Percentiles rank a stretch among this genome's conserved stretches.
Conservation (phyloP, 768 basidiomycete genomes). For the Rhizopogon salebrosus region DNA sequence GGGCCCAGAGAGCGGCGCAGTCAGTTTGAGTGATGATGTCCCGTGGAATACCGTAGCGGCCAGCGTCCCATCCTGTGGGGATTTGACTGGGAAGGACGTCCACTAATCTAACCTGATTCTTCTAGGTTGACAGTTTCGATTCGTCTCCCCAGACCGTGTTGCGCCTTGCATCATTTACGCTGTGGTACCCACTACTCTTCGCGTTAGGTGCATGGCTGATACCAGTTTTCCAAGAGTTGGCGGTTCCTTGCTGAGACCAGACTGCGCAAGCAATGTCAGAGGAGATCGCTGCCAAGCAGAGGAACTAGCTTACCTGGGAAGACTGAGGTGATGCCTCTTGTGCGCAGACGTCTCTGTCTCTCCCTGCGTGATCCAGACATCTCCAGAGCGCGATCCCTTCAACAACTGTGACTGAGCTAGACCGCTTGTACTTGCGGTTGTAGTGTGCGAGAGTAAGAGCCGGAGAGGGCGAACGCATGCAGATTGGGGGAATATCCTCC, state of each 20-base stretch:
- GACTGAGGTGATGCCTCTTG: slow-evolving; percentile 60
- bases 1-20: slow-evolving; percentile 89
- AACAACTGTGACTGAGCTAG: slow-evolving; percentile 57
- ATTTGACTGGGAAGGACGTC: no score
- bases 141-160: slow-evolving; percentile 47
- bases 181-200: slow-evolving; percentile 34
- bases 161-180: slow-evolving; percentile 35
- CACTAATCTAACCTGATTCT: no score
- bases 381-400: slow-evolving; percentile 68
- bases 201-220: slow-evolving; percentile 44
- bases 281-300: background rate
- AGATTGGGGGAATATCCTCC: slow-evolving; percentile 53
- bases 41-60: slow-evolving; percentile 93
- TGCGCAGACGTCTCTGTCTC: slow-evolving; percentile 50
- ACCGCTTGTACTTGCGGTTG: slow-evolving; percentile 49
- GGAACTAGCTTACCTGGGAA: slow-evolving; percentile 49
- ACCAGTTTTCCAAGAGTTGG: slow-evolving; percentile 55
- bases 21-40: slow-evolving; percentile 96
- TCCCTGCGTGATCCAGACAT: slow-evolving; percentile 72
- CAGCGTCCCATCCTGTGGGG: slow-evolving; percentile 96
- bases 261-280: slow-evolving; percentile 29
- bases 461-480: slow-evolving; percentile 41
- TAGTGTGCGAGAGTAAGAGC: slow-evolving; percentile 25
- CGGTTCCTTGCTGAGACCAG: slow-evolving; percentile 60
- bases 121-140: no score